Base-by-base conservation (phyloP, 148 eudicot species). In the Vaccinium darrowii region DNA sequence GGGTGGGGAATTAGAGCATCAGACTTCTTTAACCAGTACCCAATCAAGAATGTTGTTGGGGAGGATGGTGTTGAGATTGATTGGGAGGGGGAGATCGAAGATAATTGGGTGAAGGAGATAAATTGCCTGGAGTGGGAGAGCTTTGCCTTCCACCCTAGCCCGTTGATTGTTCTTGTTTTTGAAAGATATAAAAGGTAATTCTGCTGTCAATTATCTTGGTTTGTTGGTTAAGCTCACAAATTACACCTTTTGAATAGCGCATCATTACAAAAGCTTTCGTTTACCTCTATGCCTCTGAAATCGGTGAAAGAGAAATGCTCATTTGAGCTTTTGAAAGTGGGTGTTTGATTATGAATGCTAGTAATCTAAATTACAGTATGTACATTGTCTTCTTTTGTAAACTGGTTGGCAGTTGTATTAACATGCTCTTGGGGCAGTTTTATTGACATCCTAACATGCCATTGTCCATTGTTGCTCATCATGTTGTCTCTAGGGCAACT, bases 61-160 rank as follows among this genome's bases (percentile, higher is more conserved):
- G 98, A 97, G 85, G 98, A 95, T 83, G 99, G 99, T 72, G 58
- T 76, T 43, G 93, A 92, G 86, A 94, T 97, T 81, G 98, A 97
- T 74, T 97, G 99, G 99, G 99, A 94, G 87, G 98, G 98, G 72
- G 99, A 97, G 89, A 83, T 93, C 65, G 99, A 95, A 49, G 92
- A 97, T 86, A 89, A 88, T 67, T 92, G 93, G 94, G 93, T 97
- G 79, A 92, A 91, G 82, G 99, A 97, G 89, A 97, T 97, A 76
- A 94, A 93, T 87, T 92, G 99, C 92, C 90, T 97, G 78, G 98
- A 95, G 86, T 97, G 99, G 99, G 99, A 97, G 90, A 91, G 89
- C 80, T 94, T 93, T 87, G 99, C 99, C 81, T 97, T 94, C 83
- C 99, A 94, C 90, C 99, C 99, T 15, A 95, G 96, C 86, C 99